Conservation (phyloP, 2,329 filamentous ascomycete genomes). For the Venturia pyrina region DNA sequence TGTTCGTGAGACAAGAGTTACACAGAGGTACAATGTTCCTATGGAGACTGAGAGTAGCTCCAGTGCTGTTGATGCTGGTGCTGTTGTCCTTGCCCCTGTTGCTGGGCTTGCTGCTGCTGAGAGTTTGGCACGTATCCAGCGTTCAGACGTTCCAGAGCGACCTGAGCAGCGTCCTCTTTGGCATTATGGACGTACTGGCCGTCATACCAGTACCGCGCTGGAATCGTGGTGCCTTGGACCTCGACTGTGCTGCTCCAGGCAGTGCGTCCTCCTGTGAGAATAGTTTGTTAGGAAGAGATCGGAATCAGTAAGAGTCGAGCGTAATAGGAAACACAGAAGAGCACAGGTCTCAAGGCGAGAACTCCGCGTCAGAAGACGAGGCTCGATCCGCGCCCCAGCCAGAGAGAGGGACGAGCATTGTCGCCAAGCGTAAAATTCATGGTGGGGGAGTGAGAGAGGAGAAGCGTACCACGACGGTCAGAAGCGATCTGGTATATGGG, state of each 20-base stretch:
- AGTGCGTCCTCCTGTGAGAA: slow-evolving; percentile 59
- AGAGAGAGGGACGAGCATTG: slow-evolving; percentile 1
- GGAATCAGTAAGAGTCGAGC: not conserved
- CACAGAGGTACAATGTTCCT: not conserved
- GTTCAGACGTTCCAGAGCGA: slow-evolving; percentile 37
- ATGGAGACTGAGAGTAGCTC: not conserved
- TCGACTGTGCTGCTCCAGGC: slow-evolving; percentile 79
- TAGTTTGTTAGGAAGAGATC: not conserved
- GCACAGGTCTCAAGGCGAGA: not conserved
- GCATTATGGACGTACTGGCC: slow-evolving; percentile 80
- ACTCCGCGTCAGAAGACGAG: not conserved
- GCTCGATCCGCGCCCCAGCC: not conserved
- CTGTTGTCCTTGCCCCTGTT: not conserved
- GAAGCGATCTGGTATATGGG: slow-evolving; percentile 63
- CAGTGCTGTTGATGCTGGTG: slow-evolving; percentile 1
- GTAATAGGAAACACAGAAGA: not conserved
- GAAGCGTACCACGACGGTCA: slow-evolving; percentile 57
- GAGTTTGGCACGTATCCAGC: not conserved
- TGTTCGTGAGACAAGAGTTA: not conserved
- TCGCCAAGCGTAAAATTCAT: not conserved
- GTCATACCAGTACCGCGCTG: slow-evolving; percentile 80
- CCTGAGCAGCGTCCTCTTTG: slow-evolving; percentile 82
- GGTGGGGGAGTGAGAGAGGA: not conserved
- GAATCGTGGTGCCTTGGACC: slow-evolving; percentile 54
- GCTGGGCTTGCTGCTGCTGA: not conserved